Conservation (phyloP, 163 green algal genomes). For the Scenedesmus sp. region DNA sequence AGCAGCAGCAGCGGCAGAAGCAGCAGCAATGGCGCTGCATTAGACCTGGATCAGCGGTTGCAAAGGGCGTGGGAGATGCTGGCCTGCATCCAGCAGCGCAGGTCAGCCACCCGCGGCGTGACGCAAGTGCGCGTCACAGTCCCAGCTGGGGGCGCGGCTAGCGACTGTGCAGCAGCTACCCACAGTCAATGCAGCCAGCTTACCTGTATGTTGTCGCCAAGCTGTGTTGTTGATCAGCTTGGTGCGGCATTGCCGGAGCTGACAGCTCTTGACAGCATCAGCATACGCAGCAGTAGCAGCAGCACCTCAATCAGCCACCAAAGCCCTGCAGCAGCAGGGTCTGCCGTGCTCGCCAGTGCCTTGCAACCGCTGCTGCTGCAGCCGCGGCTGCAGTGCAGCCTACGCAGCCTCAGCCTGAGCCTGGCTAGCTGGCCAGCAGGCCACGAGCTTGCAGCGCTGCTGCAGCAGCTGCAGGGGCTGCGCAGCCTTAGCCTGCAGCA, state of each 20-base stretch:
- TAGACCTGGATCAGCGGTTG: neutral
- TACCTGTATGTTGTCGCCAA: neutral
- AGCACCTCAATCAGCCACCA: neutral
- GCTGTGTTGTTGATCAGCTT: neutral
- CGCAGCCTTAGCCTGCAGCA: neutral
- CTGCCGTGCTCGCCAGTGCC: neutral
- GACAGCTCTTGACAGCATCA: conserved; percentile 9
- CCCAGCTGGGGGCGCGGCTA: neutral
- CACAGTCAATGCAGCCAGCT: neutral
- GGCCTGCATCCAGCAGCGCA: neutral
- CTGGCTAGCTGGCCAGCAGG: neutral
- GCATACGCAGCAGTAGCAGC: neutral
- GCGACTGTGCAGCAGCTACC: neutral
- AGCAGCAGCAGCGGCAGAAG: no score
- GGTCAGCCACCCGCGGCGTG: neutral
- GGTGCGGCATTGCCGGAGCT: neutral
- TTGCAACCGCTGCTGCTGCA: neutral
- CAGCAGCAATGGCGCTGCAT: neutral
- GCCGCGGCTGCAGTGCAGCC: neutral
- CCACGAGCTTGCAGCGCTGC: neutral
- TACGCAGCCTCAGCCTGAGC: conserved; percentile 4
- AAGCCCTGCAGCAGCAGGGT: neutral
- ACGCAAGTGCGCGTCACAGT: neutral
- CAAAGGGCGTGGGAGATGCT: neutral
- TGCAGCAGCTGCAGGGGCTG: neutral